phyloP scores from a whole-genome alignment of 2,329 filamentous ascomycete species.

The Lecanoromycetidae sp. region DNA sequence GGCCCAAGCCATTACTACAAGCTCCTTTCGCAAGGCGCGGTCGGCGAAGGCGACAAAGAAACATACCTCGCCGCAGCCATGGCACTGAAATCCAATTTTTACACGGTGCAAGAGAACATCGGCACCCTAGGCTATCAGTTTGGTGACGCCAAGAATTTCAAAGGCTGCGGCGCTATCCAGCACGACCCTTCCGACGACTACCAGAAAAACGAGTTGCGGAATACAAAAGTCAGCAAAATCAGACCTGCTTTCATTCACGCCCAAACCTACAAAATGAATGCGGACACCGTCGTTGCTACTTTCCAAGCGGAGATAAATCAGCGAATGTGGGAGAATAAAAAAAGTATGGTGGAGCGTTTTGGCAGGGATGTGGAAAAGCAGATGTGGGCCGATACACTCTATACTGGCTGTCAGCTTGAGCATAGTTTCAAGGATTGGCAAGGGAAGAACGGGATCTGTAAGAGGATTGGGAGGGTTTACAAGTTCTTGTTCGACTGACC shows the following conservation, averaged over 20 bases:
- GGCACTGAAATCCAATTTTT: constrained; percentile 31
- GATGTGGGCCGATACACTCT: constrained; percentile 10
- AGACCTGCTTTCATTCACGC: constrained; percentile 7
- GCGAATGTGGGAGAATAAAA: constrained; percentile 1
- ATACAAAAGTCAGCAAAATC: background rate
- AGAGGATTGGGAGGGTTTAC: constrained; percentile 9
- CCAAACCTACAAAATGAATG: constrained; percentile 8
- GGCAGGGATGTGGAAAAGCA: constrained; percentile 13
- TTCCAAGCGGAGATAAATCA: constrained; percentile 3
- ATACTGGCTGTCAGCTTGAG: constrained; percentile 9
- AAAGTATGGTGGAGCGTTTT: background rate
- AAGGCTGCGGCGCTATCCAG: constrained; percentile 1
- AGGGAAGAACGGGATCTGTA: constrained; percentile 3
- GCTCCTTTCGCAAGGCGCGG: constrained; percentile 33
- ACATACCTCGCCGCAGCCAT: constrained; percentile 36
- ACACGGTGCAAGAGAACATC: constrained; percentile 23
- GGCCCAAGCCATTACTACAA: constrained; percentile 42
- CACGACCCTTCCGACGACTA: constrained; percentile 7
- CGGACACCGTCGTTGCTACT: background rate
- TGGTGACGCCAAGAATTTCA: background rate
- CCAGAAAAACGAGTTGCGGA: background rate
- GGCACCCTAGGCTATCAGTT: background rate
- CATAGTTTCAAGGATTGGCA: constrained; percentile 3
- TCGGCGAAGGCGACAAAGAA: constrained; percentile 39
- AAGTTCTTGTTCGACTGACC: constrained; percentile 7